Percentiles rank a stretch among this genome's conserved stretches.
Evolutionary conservation across 768 basidiomycete species (phyloP).

Genomic region (Tulasnella sp.): DNA sequence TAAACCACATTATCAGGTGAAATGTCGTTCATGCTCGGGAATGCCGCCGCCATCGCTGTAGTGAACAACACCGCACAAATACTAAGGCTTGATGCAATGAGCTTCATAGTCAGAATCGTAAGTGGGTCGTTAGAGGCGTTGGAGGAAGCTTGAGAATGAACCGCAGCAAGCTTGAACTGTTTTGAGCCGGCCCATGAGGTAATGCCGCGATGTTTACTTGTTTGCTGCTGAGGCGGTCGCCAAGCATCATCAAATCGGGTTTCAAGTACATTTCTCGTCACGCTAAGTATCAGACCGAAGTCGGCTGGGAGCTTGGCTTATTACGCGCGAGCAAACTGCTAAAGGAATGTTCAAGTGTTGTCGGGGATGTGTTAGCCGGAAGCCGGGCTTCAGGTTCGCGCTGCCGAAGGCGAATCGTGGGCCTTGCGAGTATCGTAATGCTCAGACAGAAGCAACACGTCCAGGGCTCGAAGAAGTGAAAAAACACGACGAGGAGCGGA

Average conservation of each 20-base stretch:
- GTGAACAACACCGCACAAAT: background rate
- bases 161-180: background rate
- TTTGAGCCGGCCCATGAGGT: background rate
- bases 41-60: background rate
- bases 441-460: no score
- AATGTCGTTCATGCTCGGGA: background rate
- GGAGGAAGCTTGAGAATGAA: background rate
- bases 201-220: background rate
- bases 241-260: background rate
- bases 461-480: no score
- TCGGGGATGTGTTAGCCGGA: no score
- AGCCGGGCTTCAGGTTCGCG: no score
- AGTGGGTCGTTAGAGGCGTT: background rate
- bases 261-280: background rate
- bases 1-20: conserved; percentile 5
- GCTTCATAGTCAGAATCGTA: background rate
- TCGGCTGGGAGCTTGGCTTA: no score
- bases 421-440: no score
- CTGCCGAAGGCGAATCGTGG: no score
- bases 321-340: no score
- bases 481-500: no score
- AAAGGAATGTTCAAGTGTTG: no score
- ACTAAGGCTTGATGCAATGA: background rate
- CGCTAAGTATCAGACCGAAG: no score
- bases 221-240: background rate